Base-by-base conservation (phyloP, 805 yeast species). In the Metschnikowia peoriensis region DNA sequence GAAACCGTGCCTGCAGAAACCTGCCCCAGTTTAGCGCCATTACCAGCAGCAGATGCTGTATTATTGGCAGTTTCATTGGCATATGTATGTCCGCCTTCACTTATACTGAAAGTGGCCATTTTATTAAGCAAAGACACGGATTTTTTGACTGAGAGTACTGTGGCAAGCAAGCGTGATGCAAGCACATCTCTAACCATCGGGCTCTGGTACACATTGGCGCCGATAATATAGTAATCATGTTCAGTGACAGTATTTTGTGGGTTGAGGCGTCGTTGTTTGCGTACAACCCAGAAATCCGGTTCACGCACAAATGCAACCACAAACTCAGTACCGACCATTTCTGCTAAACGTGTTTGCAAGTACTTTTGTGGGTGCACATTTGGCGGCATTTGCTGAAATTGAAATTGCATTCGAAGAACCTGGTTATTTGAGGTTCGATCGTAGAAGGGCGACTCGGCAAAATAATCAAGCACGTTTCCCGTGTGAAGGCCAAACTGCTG, bases 371-470 rank as follows among this genome's bases (percentile, higher is more conserved):
- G 71, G 46, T 61, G 66, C 29, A 71, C 50, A 57, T 67, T 61
- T 29, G 69, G 65, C 22, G 58, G 78, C 28, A 73, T 70, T 47
- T 72, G 75, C 58, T 85, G 86, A 77, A 85, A 92, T 67, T 92
- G 97, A 54, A 86, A 81, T 66, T 94, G 99, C 99, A 94, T 94
- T 68, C 88, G 88, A 42, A 96, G 80, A 29, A 89, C 94, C 70
- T 93, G 98, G 67, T 94, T 94, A 69, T 91, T 94, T 43, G 97
- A 88, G 1, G 96, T 84, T 59, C 97, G 80, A 66, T 93, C 97
- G 66, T 88, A 94, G 71, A 93, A 96, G 1, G 99, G 99, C 2
- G 97, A 89, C 61, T 89, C 89, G 4, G 97, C 77, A 64, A 94
- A 92, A 70, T 94, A 94, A 54, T 94, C 98, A 17, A 94, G 78